Evolutionary conservation across 805 yeast genomes (phyloP), one percentile per base, ranked within the genome.

Genomic region (Yarrowia bubula): DNA sequence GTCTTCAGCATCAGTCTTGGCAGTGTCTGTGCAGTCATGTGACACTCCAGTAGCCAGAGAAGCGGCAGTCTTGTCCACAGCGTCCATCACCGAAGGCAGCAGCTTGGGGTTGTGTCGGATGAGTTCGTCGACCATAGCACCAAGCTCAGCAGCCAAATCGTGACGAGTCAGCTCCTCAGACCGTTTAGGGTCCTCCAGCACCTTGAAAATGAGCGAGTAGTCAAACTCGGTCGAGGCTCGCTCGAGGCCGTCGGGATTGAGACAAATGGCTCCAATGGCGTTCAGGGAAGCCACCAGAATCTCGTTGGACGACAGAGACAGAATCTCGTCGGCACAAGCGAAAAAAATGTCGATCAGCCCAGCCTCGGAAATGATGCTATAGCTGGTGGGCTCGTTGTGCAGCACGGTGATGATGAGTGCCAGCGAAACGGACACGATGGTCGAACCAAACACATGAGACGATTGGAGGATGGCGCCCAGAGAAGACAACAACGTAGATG

Each of bases 311-410:
- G 87, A 87, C 11, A 64, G 57, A n/a, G 84, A 78, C 66, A 90
- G 77, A 22, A 88, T 81, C 0, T 73, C 71, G 13, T 80, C 80
- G 71, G 88, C 87, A 55, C 86, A 80, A 10, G 81, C 80, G 58
- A 92, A 74, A 41, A 92, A 80, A 1, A 84, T 77, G 53, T 87
- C 88, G 41, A 92, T 84, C 0, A 89, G 84, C 0, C 84, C 83
- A 0, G 96, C 87, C 73, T 92, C 98, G 44, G 84, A 86, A 69
- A 92, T 79, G 46, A 92, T 86, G 1, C 88, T 81, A 71, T 82
- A 92, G 3, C 96, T 90, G 0, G 97, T 91, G 8, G 98, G 97
- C 71, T 93, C 98, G 69, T 88, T 89, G 72, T 92, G 93, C 33
- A 92, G 85, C 66, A 91, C 89, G 11, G 82, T 82, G 44, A 87